Conservation (phyloP, 1,284 basidiomycete species). For the Cryptococcus neoformans region DNA sequence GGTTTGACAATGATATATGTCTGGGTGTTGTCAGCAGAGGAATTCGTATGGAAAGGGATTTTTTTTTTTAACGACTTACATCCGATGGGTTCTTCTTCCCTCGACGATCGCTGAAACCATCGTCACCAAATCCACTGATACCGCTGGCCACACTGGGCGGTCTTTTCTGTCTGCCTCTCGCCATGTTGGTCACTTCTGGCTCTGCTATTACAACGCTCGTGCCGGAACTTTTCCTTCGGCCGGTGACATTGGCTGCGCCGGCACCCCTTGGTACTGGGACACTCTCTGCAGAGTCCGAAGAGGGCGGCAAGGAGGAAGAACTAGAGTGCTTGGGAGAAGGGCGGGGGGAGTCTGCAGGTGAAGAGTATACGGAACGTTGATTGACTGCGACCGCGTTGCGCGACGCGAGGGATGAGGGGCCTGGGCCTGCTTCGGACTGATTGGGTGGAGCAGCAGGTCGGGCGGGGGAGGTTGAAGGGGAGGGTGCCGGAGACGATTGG, state of each 20-base stretch:
- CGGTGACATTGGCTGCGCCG: neutral
- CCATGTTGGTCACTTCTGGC: constrained; percentile 11
- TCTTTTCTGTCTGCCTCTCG: neutral
- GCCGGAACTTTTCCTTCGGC: constrained; percentile 13
- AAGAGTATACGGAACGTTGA: neutral
- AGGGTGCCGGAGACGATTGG: neutral
- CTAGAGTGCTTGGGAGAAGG: constrained; percentile 10
- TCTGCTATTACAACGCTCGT: constrained; percentile 19
- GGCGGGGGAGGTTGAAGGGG: constrained; percentile 1
- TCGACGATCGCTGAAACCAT: neutral
- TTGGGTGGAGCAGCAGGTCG: neutral
- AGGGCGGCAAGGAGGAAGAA: constrained; percentile 7
- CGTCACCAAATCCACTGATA: neutral
- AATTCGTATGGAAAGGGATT: too few species aligned
- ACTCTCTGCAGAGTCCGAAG: constrained; percentile 9
- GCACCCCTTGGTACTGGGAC: neutral
- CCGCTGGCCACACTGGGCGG: neutral
- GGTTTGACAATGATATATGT: constrained; percentile 3
- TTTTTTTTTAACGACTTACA: constrained; percentile 9
- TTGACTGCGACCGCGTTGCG: neutral
- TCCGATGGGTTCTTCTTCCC: constrained; percentile 15
- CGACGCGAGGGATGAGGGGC: neutral
- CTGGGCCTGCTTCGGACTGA: neutral
- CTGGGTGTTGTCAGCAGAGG: too few species aligned
- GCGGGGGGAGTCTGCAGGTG: constrained; percentile 9